Conservation (phyloP, 2,329 filamentous ascomycete species). For the Pseudomassariella vexata region DNA sequence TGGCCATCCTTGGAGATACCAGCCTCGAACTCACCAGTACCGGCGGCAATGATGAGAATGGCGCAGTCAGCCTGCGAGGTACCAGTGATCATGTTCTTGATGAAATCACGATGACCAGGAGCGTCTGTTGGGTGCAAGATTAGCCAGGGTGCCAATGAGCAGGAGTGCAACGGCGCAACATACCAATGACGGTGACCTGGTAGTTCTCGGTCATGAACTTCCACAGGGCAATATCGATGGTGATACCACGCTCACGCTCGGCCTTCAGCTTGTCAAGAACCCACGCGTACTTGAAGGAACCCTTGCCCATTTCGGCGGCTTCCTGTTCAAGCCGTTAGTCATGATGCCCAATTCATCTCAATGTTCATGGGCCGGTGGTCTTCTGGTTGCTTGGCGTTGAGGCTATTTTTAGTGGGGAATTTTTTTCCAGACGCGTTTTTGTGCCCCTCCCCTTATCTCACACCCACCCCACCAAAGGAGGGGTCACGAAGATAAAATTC, state of each 20-base stretch:
- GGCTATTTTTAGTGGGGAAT: too few species aligned
- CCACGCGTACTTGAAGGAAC: conserved; percentile 99
- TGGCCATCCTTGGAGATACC: conserved; percentile 99
- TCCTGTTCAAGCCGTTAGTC: conserved; percentile 53
- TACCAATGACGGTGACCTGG: conserved; percentile 96
- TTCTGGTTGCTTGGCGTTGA: too few species aligned
- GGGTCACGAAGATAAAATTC: too few species aligned
- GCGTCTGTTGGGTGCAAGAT: conserved; percentile 66
- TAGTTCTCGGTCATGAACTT: conserved; percentile 99
- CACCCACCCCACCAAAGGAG: too few species aligned
- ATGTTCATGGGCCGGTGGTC: too few species aligned
- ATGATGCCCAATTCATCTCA: too few species aligned
- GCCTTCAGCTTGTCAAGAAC: conserved; percentile 99
- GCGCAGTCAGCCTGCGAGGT: conserved; percentile 99
- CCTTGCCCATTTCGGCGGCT: conserved; percentile 98
- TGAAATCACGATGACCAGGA: conserved; percentile 99
- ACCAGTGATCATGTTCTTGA: conserved; percentile 99
- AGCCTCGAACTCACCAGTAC: conserved; percentile 99
- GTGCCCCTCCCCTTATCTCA: too few species aligned
- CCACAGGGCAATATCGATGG: conserved; percentile 99
- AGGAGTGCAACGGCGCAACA: conserved; percentile 24
- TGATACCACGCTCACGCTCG: conserved; percentile 99
- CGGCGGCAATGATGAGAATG: conserved; percentile 99
- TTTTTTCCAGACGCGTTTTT: too few species aligned
- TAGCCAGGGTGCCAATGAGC: conserved; percentile 8